Base-by-base conservation (phyloP, 1,284 basidiomycete genomes). In the Apiotrichum laibachii region DNA sequence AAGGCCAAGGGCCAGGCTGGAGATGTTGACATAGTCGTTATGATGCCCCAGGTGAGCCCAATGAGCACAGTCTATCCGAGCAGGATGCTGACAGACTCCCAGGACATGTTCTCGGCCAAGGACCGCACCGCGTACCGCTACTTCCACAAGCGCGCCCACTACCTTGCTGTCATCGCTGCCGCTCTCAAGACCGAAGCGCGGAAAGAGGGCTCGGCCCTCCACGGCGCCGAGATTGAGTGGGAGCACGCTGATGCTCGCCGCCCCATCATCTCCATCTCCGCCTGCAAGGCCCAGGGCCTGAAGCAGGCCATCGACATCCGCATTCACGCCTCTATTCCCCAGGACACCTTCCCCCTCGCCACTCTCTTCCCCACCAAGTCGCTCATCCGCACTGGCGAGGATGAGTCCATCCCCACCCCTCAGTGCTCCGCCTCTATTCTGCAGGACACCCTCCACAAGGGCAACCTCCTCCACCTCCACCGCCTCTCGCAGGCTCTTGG, bases 91-190 rank as follows among this genome's bases (percentile, higher is more conserved):
- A 37, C 51, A 55, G 51, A 61, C 43, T 11, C 18, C 21, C 61
- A 75, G 75, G 53, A 56, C 26, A 65, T 97, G 31, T 93, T 99
- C 70, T 92, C 96, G 79, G 90, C 94, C 67, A 99, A 98, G 75
- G 95, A 99, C 73, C 90, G 93, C 66, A 80, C 93, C 56, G 89
- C 94, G 72, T 85, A 86, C 39, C 85, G 96, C 19, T 94, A 90
- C 77, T 94, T 95, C 72, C 88, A 95, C 75, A 99, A 99, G 77
- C 83, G 90, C 46, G 88, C 90, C 0, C 94, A 89, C 73, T 99
- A 93, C 78, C 83, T 98, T 15, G 88, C 92, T 10, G 84, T 85
- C 5, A 81, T 99, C 53, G 90, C 89, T 4, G 82, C 85, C 11
- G 84, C 85, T 1, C 76, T 97, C 42, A 63, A 57, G 48, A 69